Evolutionary conservation across 768 basidiomycete species (phyloP).

Genomic region (Nidularia sp.): DNA sequence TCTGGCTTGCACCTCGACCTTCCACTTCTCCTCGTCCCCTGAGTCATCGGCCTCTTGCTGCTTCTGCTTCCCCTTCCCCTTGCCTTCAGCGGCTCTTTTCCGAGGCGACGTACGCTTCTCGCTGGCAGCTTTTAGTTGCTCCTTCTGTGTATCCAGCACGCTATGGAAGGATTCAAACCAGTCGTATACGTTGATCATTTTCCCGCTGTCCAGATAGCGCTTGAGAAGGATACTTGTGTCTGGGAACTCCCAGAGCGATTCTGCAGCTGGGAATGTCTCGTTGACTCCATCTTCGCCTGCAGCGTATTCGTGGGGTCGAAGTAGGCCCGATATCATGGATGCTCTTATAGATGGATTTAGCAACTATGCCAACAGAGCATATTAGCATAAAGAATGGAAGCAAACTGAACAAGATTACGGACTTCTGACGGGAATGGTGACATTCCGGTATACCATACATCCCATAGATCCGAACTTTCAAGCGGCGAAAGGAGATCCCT

Average conservation of each 20-base stretch:
- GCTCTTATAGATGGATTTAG: conserved; percentile 69
- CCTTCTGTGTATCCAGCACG: conserved; percentile 59
- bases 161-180: conserved; percentile 79
- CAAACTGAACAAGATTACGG: neutral
- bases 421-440: conserved; percentile 70
- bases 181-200: conserved; percentile 83
- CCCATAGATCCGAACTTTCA: conserved; percentile 55
- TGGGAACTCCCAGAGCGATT: conserved; percentile 49
- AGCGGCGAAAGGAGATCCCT: conserved; percentile 42
- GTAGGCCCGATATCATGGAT: conserved; percentile 54
- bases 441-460: conserved; percentile 69
- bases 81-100: conserved; percentile 16
- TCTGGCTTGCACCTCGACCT: conserved; percentile 65
- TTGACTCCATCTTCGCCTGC: neutral
- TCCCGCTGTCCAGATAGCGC: conserved; percentile 75
- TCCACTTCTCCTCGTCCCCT: conserved; percentile 46
- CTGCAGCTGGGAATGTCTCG: conserved; percentile 2
- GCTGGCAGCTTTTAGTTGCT: conserved; percentile 13
- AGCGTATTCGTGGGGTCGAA: conserved; percentile 52
- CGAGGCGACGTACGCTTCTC: neutral
- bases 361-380: conserved; percentile 31
- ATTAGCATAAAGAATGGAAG: neutral
- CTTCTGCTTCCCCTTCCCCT: conserved; percentile 19
- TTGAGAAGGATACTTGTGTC: conserved; percentile 76
- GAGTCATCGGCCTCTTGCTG: conserved; percentile 25